Evolutionary conservation across 2,329 filamentous ascomycete genomes (phyloP).

Genomic region (Pyrenophora tritici-repentis): DNA sequence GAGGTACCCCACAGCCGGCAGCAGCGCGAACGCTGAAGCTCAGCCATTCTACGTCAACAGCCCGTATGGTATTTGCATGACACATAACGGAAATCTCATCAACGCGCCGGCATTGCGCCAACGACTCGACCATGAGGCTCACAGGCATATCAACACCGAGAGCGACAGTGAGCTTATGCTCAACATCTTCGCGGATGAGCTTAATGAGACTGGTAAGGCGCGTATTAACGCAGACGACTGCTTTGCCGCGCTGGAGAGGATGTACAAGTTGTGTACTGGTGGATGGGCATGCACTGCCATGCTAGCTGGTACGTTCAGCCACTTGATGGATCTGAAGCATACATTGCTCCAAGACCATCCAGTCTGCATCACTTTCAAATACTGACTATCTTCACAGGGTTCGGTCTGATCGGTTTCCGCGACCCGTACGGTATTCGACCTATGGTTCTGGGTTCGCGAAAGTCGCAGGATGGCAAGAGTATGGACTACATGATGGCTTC

Average conservation of each 20-base stretch:
- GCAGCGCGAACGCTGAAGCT: conserved; percentile 80
- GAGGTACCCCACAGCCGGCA: conserved; percentile 88
- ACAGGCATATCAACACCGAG: conserved; percentile 87
- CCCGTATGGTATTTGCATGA: conserved; percentile 80
- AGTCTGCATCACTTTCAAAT: background rate
- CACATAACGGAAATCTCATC: conserved; percentile 89
- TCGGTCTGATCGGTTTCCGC: conserved; percentile 78
- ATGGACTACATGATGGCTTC: conserved; percentile 91
- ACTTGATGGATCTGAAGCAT: background rate
- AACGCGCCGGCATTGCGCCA: conserved; percentile 72
- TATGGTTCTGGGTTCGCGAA: conserved; percentile 75
- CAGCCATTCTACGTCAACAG: conserved; percentile 92
- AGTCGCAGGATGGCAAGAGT: conserved; percentile 66
- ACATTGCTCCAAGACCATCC: background rate
- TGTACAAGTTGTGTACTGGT: conserved; percentile 74
- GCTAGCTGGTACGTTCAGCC: conserved; percentile 65
- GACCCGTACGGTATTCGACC: conserved; percentile 84
- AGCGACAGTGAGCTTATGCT: conserved; percentile 86
- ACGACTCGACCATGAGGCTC: conserved; percentile 77
- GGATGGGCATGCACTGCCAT: conserved; percentile 82
- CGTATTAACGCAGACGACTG: conserved; percentile 79
- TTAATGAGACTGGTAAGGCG: conserved; percentile 79
- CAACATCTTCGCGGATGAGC: conserved; percentile 83
- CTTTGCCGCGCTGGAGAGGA: conserved; percentile 71
- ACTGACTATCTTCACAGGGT: conserved; percentile 54